Evolutionary conservation across 495 filamentous ascomycete species (phyloP).

Genomic region (Aspergillus carlsbadensis): DNA sequence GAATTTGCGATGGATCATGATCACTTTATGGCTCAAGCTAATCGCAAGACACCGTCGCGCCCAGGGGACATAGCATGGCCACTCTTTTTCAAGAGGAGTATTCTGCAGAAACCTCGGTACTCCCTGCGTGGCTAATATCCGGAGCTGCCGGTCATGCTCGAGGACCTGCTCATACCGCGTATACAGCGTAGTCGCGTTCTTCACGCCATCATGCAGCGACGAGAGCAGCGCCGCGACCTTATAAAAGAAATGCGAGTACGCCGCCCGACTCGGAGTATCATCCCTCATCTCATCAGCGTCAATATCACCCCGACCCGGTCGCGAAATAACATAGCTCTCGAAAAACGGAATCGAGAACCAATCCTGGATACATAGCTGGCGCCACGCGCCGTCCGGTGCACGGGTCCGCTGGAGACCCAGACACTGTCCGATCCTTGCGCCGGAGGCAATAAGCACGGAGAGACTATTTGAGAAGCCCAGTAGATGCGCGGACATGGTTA

Average conservation of each 20-base stretch:
- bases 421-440: slow-evolving; percentile 39
- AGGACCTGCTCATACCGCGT: slow-evolving; percentile 47
- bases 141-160: slow-evolving; percentile 40
- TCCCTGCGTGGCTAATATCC: slow-evolving; percentile 24
- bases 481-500: slow-evolving; percentile 46
- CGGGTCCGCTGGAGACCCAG: slow-evolving; percentile 34
- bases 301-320: slow-evolving; percentile 30
- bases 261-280: slow-evolving; percentile 35
- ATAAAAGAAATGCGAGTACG: slow-evolving; percentile 37
- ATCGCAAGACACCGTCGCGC: slow-evolving; percentile 43
- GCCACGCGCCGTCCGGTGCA: slow-evolving; percentile 39
- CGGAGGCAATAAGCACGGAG: slow-evolving; percentile 38
- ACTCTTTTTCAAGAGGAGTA: slow-evolving; percentile 26
- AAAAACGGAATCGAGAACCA: slow-evolving; percentile 49
- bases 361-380: slow-evolving; percentile 46
- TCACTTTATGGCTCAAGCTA: slow-evolving; percentile 48
- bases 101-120: slow-evolving; percentile 14
- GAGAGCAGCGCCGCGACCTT: slow-evolving; percentile 43
- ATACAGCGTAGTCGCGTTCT: slow-evolving; percentile 24
- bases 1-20: slow-evolving; percentile 52
- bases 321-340: slow-evolving; percentile 42
- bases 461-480: slow-evolving; percentile 44
- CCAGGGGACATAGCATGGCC: slow-evolving; percentile 39
- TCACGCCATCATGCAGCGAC: slow-evolving; percentile 37
- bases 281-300: slow-evolving; percentile 36